Evolutionary conservation across 441 rosid genomes (phyloP).

Genomic region (Erodium chrysanthum): DNA sequence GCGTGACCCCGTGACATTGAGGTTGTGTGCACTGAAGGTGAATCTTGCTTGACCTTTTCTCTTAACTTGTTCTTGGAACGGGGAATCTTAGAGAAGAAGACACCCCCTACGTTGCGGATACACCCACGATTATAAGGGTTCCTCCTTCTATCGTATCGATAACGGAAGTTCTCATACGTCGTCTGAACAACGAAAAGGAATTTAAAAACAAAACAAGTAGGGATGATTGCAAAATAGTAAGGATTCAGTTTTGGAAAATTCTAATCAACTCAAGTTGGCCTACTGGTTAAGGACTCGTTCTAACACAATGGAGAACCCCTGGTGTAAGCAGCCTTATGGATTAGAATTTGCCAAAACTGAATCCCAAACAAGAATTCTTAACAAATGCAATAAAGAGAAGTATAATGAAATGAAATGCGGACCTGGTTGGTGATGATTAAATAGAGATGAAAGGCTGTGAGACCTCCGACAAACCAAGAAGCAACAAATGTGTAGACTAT

Average conservation of each 20-base stretch:
- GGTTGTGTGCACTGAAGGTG: slow-evolving; percentile 23
- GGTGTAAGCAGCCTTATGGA: no score
- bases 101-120: slow-evolving; percentile 27
- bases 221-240: no score
- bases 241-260: no score
- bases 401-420: neutral
- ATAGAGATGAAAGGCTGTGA: slow-evolving; percentile 73
- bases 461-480: slow-evolving; percentile 97
- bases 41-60: slow-evolving; percentile 32
- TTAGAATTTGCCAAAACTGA: no score
- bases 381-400: neutral
- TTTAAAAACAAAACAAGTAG: neutral
- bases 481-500: slow-evolving; percentile 58
- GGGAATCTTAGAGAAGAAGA: slow-evolving; percentile 46
- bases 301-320: no score
- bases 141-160: slow-evolving; percentile 43
- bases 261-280: no score
- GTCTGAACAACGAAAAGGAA: slow-evolving; percentile 33
- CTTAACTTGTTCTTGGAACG: slow-evolving; percentile 45
- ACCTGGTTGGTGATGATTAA: slow-evolving; percentile 93
- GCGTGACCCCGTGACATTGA: slow-evolving; percentile 28
- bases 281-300: no score
- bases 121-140: slow-evolving; percentile 57
- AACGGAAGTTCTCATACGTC: slow-evolving; percentile 59
- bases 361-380: neutral